A percentile compares a stretch with the other conserved stretches of the same genome.
These are phyloP conservation scores for Platanthera zijinensis DNA, from an alignment of 106 monocot species.

Conservation along the genomic window DNA sequence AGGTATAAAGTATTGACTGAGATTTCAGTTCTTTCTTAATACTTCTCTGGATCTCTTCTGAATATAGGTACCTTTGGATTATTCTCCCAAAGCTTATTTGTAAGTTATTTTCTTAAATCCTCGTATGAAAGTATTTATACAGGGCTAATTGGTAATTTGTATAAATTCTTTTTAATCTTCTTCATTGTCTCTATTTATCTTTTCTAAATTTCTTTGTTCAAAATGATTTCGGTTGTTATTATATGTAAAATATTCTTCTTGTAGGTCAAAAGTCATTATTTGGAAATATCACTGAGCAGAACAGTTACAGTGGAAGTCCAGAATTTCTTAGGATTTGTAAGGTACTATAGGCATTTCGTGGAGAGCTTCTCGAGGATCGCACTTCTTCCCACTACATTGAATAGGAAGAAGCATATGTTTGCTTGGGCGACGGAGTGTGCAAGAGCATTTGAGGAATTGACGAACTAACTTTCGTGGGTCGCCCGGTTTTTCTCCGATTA, in stretches of 20 bases:
- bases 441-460: too few relatives aligned
- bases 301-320: conserved; percentile 27
- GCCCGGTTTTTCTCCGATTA: too few relatives aligned
- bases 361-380: too few relatives aligned
- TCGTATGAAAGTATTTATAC: conserved; percentile 64
- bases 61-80: conserved; percentile 67
- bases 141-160: conserved; percentile 51
- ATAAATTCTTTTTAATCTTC: neutral
- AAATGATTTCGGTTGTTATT: neutral
- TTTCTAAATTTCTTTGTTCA: neutral
- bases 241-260: conserved; percentile 5
- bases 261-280: conserved; percentile 50
- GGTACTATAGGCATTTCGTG: too few relatives aligned
- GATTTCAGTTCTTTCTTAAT: neutral
- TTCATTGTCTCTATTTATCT: neutral
- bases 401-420: too few relatives aligned
- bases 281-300: conserved; percentile 51
- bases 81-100: conserved; percentile 66
- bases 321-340: too few relatives aligned
- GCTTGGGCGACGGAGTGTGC: too few relatives aligned
- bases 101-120: conserved; percentile 75
- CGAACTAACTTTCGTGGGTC: too few relatives aligned
- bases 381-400: too few relatives aligned
- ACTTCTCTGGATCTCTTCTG: neutral
- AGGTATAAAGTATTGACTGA: neutral